Evolutionary conservation across 1,284 basidiomycete genomes (phyloP).

Genomic region (Cryptococcus amylolentus): DNA sequence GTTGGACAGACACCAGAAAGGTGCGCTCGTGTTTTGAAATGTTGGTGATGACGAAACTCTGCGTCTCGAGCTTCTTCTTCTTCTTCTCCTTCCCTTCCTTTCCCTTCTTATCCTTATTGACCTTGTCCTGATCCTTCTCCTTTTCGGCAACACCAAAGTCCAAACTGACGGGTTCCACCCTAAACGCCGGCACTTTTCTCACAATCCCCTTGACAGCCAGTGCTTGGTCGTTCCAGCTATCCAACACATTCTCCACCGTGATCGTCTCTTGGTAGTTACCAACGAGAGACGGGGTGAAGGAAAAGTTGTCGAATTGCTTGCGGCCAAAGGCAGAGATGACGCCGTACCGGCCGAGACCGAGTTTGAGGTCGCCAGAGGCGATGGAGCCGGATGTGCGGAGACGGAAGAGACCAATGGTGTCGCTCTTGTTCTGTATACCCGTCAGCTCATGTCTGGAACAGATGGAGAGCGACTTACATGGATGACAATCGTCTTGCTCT

Average conservation of each 20-base stretch:
- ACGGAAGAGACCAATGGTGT: slow-evolving; percentile 53
- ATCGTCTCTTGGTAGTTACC: slow-evolving; percentile 54
- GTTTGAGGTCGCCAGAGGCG: slow-evolving; percentile 53
- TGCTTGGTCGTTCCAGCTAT: slow-evolving; percentile 52
- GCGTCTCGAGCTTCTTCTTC: slow-evolving; percentile 9
- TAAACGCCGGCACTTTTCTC: slow-evolving; percentile 52
- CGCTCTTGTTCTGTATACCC: slow-evolving; percentile 45
- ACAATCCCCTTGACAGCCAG: slow-evolving; percentile 54
- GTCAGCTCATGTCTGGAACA: not conserved
- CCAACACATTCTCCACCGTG: slow-evolving; percentile 53
- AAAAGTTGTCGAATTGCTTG: slow-evolving; percentile 51
- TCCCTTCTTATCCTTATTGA: not conserved
- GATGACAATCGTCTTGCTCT: slow-evolving; percentile 53
- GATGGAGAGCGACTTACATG: slow-evolving; percentile 25
- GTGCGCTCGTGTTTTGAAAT: slow-evolving; percentile 50
- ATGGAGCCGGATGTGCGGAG: slow-evolving; percentile 55
- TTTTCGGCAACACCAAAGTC: slow-evolving; percentile 42
- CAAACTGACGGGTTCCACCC: slow-evolving; percentile 45
- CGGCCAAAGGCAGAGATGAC: slow-evolving; percentile 54
- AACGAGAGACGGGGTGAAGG: slow-evolving; percentile 50
- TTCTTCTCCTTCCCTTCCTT: not conserved
- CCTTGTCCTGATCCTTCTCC: not conserved
- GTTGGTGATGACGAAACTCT: slow-evolving; percentile 51
- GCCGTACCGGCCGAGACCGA: slow-evolving; percentile 53
- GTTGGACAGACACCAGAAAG: slow-evolving; percentile 45